These are phyloP conservation scores for Teratosphaeria destructans DNA, from an alignment of 2,329 filamentous ascomycete genomes.

Conservation along the genomic window DNA sequence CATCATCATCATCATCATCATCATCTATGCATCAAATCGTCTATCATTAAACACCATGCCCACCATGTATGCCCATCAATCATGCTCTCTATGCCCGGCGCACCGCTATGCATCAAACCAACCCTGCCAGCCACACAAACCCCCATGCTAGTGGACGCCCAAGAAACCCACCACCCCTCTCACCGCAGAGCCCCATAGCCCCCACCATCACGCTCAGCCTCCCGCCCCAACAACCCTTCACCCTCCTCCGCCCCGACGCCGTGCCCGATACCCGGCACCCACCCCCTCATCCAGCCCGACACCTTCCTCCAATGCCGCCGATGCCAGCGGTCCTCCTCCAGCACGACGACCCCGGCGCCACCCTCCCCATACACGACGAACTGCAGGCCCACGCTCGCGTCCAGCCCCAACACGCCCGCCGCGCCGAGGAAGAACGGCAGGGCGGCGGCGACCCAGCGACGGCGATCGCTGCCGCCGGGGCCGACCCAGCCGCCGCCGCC, in stretches of 20 bases:
- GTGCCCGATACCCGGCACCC: constrained; percentile 45
- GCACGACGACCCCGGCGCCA: constrained; percentile 35
- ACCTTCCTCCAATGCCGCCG: constrained; percentile 44
- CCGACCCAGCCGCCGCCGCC: constrained; percentile 50
- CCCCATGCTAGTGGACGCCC: not conserved
- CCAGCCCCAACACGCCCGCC: constrained; percentile 52
- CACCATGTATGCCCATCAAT: not conserved
- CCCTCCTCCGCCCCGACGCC: constrained; percentile 16
- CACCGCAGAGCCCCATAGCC: constrained; percentile 14
- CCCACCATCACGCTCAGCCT: constrained; percentile 2
- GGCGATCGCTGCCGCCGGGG: constrained; percentile 42
- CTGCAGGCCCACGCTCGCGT: constrained; percentile 52
- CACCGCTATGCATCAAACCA: not conserved
- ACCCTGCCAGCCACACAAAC: not conserved
- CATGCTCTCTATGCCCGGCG: not conserved
- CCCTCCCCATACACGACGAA: constrained; percentile 48
- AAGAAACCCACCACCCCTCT: not conserved
- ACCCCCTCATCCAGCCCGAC: constrained; percentile 56
- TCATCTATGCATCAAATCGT: not conserved
- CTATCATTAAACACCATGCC: not conserved
- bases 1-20: too few relatives aligned
- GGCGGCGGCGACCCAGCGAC: constrained; percentile 48
- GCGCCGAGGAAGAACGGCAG: constrained; percentile 57
- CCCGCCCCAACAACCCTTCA: constrained; percentile 8
- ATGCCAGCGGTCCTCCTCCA: constrained; percentile 32